A percentile compares a stretch with the other conserved stretches of the same genome.
Conservation (phyloP, 306 rosid species). For the Prunus davidiana region DNA sequence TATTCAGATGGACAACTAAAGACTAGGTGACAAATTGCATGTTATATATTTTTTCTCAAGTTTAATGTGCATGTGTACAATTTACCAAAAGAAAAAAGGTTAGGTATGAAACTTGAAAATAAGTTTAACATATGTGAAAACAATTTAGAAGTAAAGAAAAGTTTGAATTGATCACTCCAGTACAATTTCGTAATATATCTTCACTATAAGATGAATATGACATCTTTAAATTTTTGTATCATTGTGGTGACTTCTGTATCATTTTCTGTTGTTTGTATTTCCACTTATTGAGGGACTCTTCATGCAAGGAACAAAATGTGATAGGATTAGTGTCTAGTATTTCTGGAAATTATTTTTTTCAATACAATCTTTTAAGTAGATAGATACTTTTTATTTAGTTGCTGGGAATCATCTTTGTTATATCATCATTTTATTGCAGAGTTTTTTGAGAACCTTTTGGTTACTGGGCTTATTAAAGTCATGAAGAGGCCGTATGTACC, state of each 20-base stretch:
- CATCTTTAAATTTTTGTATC: background rate
- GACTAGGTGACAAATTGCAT: no score
- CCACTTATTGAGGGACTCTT: background rate
- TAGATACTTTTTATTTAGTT: background rate
- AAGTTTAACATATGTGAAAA: no score
- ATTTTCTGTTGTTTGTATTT: background rate
- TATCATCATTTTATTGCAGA: constrained; percentile 24
- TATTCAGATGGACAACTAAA: no score
- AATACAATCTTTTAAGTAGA: background rate
- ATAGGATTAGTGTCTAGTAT: background rate
- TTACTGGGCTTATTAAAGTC: constrained; percentile 37
- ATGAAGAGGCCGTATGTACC: constrained; percentile 35
- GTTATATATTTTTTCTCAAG: no score
- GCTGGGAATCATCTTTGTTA: background rate
- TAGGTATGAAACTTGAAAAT: background rate
- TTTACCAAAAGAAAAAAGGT: background rate
- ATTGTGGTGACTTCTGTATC: no score
- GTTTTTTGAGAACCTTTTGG: constrained; percentile 32
- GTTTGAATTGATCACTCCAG: background rate
- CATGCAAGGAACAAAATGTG: background rate
- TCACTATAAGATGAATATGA: background rate
- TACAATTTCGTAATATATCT: background rate
- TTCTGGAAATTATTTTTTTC: background rate
- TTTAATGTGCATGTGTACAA: background rate
- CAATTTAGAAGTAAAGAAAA: no score